These are phyloP conservation scores for Metschnikowia gruessii DNA, from an alignment of 805 yeast genomes.

Conservation along the genomic window DNA sequence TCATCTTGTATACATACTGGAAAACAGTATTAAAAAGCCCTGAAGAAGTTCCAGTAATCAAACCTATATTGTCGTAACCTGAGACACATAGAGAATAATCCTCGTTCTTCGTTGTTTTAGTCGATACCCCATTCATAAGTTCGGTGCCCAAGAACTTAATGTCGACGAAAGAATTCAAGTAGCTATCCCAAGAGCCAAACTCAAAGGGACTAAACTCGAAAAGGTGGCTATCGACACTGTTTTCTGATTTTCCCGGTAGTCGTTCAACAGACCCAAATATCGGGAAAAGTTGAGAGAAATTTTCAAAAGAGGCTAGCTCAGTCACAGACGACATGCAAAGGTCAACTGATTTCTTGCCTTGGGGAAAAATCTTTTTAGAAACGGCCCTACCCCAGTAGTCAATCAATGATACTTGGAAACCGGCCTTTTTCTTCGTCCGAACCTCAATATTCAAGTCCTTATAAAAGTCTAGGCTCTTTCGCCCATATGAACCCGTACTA, in stretches of 20 bases:
- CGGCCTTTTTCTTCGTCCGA: conserved; percentile 48
- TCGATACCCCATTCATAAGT: conserved; percentile 43
- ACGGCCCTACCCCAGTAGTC: conserved; percentile 71
- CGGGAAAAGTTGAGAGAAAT: conserved; percentile 47
- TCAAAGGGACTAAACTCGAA: conserved; percentile 65
- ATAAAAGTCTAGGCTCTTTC: conserved; percentile 37
- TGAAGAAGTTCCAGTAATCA: conserved; percentile 62
- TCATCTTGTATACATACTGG: conserved; percentile 44
- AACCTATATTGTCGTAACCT: conserved; percentile 59
- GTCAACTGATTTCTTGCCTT: conserved; percentile 32
- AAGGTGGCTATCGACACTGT: conserved; percentile 40
- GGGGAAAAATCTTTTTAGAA: conserved; percentile 44
- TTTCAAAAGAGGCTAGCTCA: conserved; percentile 33
- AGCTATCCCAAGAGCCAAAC: conserved; percentile 64
- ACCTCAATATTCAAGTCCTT: conserved; percentile 53
- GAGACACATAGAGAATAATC: conserved; percentile 40
- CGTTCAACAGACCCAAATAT: conserved; percentile 42
- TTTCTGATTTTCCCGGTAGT: conserved; percentile 30
- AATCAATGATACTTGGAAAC: conserved; percentile 56
- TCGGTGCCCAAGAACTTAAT: conserved; percentile 52
- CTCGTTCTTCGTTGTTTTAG: conserved; percentile 20
- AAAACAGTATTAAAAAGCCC: conserved; percentile 53
- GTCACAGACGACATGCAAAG: conserved; percentile 38
- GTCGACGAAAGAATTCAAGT: conserved; percentile 46
- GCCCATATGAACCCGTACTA: background rate